Evolutionary conservation across 2,329 filamentous ascomycete genomes (phyloP), one percentile per base, ranked within the genome.

Genomic region (Fusarium caatingaense): DNA sequence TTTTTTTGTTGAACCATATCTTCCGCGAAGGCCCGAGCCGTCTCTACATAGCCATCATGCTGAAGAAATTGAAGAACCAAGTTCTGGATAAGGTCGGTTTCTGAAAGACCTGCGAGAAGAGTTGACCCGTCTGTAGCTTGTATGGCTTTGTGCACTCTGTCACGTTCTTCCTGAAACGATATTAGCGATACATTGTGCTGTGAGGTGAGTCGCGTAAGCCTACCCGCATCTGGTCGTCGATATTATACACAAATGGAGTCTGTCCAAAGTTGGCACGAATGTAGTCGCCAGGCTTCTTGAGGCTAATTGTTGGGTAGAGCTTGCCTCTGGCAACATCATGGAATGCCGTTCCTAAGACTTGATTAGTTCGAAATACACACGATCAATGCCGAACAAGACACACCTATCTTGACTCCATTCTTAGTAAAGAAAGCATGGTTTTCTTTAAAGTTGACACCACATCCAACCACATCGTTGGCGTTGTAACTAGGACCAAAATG

Each of bases 31-130:
- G 93, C 93, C 68, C 91, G 89, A 11, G 94, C 94, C 1, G 95
- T 97, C 72, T 98, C 95, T 10, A 98, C 91, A 72, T 98, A 98
- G 63, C 96, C 96, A 75, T 98, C 96, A 73, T 98, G 95, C 40
- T 94, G 92, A 16, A 99, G 83, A 72, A 97, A 98, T 80, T 98
- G 94, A 41, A 94, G 86, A 20, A 90, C 87, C 60, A 98, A 83
- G 72, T 92, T 88, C 77, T 98, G 94, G 40, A 97, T 89, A 49
- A 98, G 85, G 27, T 92, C 86, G 3, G 89, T 91, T 79, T 98
- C 95, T 65, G 87, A 88, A 67, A 92, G 83, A 4, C 85, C 85
- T 4, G 89, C 87, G 34, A 89, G 87, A 9, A 96, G 81, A 23
- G 79, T 83, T 28, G 87, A 83, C n/a, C 91, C 86, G 70, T 86